These are phyloP conservation scores for Glycine soja DNA, from an alignment of 306 rosid species.

Conservation along the genomic window DNA sequence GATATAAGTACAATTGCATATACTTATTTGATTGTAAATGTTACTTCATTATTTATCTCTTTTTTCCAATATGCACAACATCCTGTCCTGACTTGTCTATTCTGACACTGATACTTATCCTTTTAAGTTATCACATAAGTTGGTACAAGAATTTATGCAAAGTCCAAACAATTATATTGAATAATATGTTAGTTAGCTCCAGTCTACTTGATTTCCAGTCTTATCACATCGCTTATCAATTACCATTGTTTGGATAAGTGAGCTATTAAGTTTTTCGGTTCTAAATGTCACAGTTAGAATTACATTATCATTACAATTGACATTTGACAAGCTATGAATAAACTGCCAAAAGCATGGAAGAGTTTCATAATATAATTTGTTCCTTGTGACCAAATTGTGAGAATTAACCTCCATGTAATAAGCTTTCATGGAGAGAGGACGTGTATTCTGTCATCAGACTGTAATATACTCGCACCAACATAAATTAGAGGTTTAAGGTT, in stretches of 20 bases:
- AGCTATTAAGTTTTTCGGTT: constrained; percentile 13
- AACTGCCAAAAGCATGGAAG: constrained; percentile 5
- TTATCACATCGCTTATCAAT: constrained; percentile 24
- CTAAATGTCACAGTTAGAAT: constrained; percentile 10
- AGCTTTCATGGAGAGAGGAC: constrained; percentile 14
- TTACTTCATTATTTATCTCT: constrained; percentile 21
- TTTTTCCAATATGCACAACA: constrained; percentile 15
- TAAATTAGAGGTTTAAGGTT: not conserved
- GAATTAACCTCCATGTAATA: constrained; percentile 12
- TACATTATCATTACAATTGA: not conserved
- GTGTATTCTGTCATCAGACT: not conserved
- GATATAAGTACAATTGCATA: constrained; percentile 11
- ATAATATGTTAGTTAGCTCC: not conserved
- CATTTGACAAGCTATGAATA: constrained; percentile 26
- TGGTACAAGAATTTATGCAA: constrained; percentile 28
- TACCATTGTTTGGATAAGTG: constrained; percentile 40
- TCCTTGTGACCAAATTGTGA: constrained; percentile 30
- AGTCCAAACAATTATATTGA: constrained; percentile 1
- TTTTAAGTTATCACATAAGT: constrained; percentile 10
- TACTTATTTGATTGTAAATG: constrained; percentile 25
- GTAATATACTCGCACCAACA: not conserved
- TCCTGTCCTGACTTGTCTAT: constrained; percentile 29
- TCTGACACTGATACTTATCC: constrained; percentile 2
- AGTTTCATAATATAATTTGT: constrained; percentile 18
- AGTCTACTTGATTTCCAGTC: not conserved